Evolutionary conservation across 805 yeast species (phyloP), one percentile per base, ranked within the genome.

Genomic region (Scheffersomyces amazonensis): DNA sequence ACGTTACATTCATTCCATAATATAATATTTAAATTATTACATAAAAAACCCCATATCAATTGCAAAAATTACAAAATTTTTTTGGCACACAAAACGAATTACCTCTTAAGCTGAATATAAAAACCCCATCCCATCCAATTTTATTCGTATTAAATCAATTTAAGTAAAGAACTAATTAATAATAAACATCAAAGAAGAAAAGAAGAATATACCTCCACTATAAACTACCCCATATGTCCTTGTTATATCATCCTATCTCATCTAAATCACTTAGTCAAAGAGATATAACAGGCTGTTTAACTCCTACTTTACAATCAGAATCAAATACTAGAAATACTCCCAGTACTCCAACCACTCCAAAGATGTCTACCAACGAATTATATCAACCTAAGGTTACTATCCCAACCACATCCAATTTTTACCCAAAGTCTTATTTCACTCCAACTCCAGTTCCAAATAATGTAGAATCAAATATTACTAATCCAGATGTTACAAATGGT

Each of bases 171-270:
- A n/a, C n/a, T n/a, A n/a, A n/a, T 10, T 8, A 24, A 24, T 9
- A 24, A 8, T 24, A 13, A 6, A 27, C 16, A 4, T 6, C n/a
- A 15, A 27, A 15, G 12, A 27, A 27, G 17, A n/a, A 27, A 27
- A 15, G 17, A 27, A 27, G 30, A 24, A 24, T n/a, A 24, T 24
- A 24, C n/a, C 23, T 10, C 23, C 23, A 24, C 12, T 24, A 24
- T 24, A 24, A 9, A 10, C 28, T 5, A 8, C 28, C 30, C 12
- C 16, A n/a, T 13, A 59, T 60, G 65, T 50, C 65, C 13, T 48
- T 54, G 28, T 52, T 63, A 36, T 60, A 56, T 37, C 69, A 64
- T 37, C 70, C 70, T 32, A 41, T 58, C 35, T 13, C 30, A 13
- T 48, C 65, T 3, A 51, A 61, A 37, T 49, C 61, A 5, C 41